These are phyloP conservation scores for Aureobasidium uvarum DNA, from an alignment of 2,329 filamentous ascomycete genomes.

Conservation along the genomic window DNA sequence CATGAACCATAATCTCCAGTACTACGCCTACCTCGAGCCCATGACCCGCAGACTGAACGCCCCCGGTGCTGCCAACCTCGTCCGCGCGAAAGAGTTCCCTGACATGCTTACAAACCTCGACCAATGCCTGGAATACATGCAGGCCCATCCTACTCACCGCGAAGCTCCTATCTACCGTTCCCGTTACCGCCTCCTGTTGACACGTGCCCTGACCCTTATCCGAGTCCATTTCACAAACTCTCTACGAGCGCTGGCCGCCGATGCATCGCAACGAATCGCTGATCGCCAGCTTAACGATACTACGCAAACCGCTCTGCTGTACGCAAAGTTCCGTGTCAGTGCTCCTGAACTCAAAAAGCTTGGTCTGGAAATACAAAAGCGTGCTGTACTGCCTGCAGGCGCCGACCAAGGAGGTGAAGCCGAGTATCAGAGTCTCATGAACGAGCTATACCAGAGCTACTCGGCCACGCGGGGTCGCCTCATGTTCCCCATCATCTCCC, in stretches of 20 bases:
- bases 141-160: conserved; percentile 76
- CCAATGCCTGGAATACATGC: conserved; percentile 90
- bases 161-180: conserved; percentile 86
- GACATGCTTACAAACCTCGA: conserved; percentile 87
- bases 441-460: conserved; percentile 64
- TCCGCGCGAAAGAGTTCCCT: conserved; percentile 78
- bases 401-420: conserved; percentile 58
- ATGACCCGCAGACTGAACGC: conserved; percentile 89
- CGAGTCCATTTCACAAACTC: conserved; percentile 64
- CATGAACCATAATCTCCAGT: conserved; percentile 85
- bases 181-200: conserved; percentile 78
- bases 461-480: conserved; percentile 58
- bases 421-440: conserved; percentile 65
- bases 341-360: conserved; percentile 65
- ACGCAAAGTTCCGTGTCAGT: conserved; percentile 68
- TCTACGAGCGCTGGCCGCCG: conserved; percentile 61
- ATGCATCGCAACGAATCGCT: conserved; percentile 62
- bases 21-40: conserved; percentile 90
- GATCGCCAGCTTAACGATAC: conserved; percentile 69
- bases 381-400: conserved; percentile 60
- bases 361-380: conserved; percentile 66
- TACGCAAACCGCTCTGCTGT: conserved; percentile 67
- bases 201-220: conserved; percentile 64
- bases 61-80: conserved; percentile 80
- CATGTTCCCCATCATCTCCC: conserved; percentile 61